A percentile compares a stretch with the other conserved stretches of the same genome.
phyloP scores from a whole-genome alignment of 108 stramenopile species.

The Nannochloropsis salina region DNA sequence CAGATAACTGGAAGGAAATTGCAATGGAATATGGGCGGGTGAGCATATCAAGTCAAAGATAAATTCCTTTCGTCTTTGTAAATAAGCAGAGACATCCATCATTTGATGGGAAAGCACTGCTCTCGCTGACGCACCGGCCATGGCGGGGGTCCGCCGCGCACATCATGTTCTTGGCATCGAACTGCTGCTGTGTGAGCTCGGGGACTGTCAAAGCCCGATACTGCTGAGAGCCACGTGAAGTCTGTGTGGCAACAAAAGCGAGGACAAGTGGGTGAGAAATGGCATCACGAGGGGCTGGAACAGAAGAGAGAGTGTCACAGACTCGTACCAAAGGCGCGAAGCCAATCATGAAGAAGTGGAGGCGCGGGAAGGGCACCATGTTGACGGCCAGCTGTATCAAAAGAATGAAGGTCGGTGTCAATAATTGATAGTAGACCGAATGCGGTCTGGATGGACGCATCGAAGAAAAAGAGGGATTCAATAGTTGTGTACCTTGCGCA shows the following conservation, averaged over 20 bases:
- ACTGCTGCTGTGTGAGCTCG: constrained; percentile 89
- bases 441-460: background rate
- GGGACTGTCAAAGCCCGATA: constrained; percentile 93
- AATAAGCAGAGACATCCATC: too few relatives aligned
- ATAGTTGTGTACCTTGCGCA: constrained; percentile 61
- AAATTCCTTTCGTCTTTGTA: too few relatives aligned
- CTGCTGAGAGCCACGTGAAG: constrained; percentile 78
- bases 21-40: background rate
- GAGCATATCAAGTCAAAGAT: too few relatives aligned
- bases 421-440: background rate
- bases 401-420: background rate
- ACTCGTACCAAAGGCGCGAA: constrained; percentile 65
- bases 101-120: background rate
- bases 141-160: constrained; percentile 97
- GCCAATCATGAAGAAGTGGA: constrained; percentile 98
- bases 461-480: background rate
- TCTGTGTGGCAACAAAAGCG: constrained; percentile 41
- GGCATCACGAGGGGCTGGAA: background rate
- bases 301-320: background rate
- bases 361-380: constrained; percentile 97
- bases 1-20: constrained; percentile 61
- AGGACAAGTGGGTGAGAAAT: background rate
- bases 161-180: constrained; percentile 99
- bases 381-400: constrained; percentile 74
- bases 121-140: constrained; percentile 59